These are phyloP conservation scores for Metschnikowia rubicola DNA, from an alignment of 805 yeast species.

Conservation along the genomic window DNA sequence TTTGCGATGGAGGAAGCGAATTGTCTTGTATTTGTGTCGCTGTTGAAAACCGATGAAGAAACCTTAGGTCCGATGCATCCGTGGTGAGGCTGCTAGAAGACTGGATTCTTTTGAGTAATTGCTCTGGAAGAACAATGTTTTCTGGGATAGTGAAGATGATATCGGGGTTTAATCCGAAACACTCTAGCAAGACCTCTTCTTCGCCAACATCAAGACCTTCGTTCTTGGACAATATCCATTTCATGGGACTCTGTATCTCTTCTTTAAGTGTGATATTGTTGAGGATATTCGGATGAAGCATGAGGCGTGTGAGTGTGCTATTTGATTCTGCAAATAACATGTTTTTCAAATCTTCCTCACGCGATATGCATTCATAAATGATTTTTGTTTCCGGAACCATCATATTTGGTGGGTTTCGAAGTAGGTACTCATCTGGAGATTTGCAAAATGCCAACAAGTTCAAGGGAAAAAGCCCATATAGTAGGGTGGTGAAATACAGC, in stretches of 20 bases:
- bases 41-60: neutral
- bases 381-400: constrained; percentile 14
- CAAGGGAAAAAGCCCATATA: constrained; percentile 58
- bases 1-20: neutral
- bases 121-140: constrained; percentile 4
- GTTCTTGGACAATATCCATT: constrained; percentile 18
- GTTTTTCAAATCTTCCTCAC: neutral
- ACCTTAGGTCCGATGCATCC: neutral
- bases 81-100: constrained; percentile 1
- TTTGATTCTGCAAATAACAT: neutral
- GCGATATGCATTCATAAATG: neutral
- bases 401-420: constrained; percentile 16
- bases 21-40: neutral
- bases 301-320: constrained; percentile 23
- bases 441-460: constrained; percentile 43
- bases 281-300: constrained; percentile 49
- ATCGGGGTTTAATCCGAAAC: constrained; percentile 21
- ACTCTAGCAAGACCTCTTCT: constrained; percentile 19
- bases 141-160: constrained; percentile 17
- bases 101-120: constrained; percentile 4
- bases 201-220: constrained; percentile 14
- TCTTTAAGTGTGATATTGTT: constrained; percentile 21
- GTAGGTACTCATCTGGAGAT: constrained; percentile 38
- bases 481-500: constrained; percentile 41
- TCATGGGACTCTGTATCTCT: constrained; percentile 21